Conservation (phyloP, 1,139 yeast species). For the Pneumocystis wakefieldiae region DNA sequence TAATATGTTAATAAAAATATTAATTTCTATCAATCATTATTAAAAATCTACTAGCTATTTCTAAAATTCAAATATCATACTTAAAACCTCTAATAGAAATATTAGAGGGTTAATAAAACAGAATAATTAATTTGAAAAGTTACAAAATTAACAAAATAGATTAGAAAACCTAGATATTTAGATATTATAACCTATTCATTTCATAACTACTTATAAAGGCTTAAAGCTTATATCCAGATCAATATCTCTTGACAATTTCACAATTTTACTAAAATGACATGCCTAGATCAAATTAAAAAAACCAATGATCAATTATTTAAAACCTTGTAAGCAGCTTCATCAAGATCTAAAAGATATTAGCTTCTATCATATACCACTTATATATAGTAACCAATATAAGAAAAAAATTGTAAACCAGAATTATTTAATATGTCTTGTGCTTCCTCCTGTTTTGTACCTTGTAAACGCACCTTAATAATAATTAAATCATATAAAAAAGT, state of each 20-base stretch:
- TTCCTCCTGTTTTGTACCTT: conserved; percentile 87
- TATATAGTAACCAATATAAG: conserved; percentile 37
- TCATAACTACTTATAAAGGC: neutral
- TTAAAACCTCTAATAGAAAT: neutral
- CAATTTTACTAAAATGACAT: conserved; percentile 6
- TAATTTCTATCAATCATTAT: no score
- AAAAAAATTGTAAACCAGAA: conserved; percentile 85
- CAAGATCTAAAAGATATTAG: conserved; percentile 42
- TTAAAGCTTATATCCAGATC: neutral
- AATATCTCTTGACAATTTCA: conserved; percentile 2
- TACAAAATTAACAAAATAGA: neutral
- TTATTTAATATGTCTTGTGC: conserved; percentile 77
- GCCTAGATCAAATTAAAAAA: neutral
- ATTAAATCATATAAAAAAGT: neutral
- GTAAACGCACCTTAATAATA: conserved; percentile 80
- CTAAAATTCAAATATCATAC: no score
- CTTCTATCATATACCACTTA: neutral
- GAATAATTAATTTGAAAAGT: neutral
- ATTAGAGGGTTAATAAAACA: neutral
- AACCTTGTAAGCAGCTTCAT: conserved; percentile 93
- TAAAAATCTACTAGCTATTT: no score
- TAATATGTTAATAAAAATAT: conserved; percentile 2
- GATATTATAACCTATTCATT: neutral
- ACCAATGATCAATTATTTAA: conserved; percentile 29
- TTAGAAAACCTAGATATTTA: neutral